Base-by-base conservation (phyloP, 148 eudicot genomes). In the Hydrangea macrophylla region DNA sequence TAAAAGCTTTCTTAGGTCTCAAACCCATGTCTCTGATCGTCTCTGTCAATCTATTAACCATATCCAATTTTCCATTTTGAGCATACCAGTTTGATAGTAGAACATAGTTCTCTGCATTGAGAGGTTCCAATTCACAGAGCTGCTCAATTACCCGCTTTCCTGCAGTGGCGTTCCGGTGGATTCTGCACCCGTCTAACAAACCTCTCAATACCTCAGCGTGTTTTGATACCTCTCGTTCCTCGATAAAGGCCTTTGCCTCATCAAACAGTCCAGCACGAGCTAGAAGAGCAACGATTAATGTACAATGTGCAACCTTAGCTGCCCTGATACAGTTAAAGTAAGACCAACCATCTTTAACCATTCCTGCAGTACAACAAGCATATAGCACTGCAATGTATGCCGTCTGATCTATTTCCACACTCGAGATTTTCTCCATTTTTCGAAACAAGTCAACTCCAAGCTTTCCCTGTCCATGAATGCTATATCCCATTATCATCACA, bases 401-500 rank as follows among this genome's bases (percentile, higher is more conserved):
- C 32, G 74, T 58, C n/a, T 65, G 72, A 75, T 88, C 94, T 56
- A 82, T 74, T 36, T 74, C 79, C 18, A 59, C 51, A 45, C 33
- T 57, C 8, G 74, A 62, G 36, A 50, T 53, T 31, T 77, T 60
- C 32, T 62, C 76, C 82, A 88, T 82, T 71, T 86, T 76, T 10
- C 67, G 76, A 55, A 82, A 88, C 73, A 83, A 75, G 48, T 71
- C 70, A 50, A 86, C 72, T 65, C 85, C 94, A 28, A 76, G 58
- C 10, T 70, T 74, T 64, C 94, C 94, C 53, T 80, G 76, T 36
- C 94, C 90, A 56, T 88, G 88, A 39, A 88, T 72, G 71, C 78
- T 70, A 67, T 78, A 82, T 44, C 90, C 94, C 65, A 82, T 69
- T 64, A 88, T 86, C 90, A 88, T 86, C 12, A 88, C 81, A 9